A percentile compares a stretch with the other conserved stretches of the same genome.
These are phyloP conservation scores for Immersiporthe knoxdaviesiana DNA, from an alignment of 2,329 filamentous ascomycete species.

Conservation along the genomic window DNA sequence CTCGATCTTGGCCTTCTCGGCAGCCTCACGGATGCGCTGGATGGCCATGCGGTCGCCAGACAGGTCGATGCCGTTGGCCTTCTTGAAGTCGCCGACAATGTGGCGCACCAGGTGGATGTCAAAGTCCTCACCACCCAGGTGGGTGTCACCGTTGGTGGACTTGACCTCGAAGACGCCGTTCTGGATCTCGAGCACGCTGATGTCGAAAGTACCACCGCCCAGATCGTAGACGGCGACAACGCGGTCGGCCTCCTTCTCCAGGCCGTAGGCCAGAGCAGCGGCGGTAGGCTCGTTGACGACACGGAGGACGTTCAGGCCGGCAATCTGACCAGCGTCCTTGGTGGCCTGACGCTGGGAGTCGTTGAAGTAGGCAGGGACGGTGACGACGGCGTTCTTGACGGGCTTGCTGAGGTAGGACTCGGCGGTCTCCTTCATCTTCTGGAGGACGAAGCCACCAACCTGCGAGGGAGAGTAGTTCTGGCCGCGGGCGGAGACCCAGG, in stretches of 20 bases:
- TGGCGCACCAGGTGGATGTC: constrained; percentile 93
- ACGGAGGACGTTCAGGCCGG: constrained; percentile 94
- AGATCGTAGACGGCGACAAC: constrained; percentile 96
- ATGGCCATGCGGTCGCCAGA: constrained; percentile 95
- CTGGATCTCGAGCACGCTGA: constrained; percentile 96
- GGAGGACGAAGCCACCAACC: constrained; percentile 92
- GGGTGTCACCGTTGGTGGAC: constrained; percentile 98
- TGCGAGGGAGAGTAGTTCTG: constrained; percentile 99
- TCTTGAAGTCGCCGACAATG: constrained; percentile 95
- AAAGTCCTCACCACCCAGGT: constrained; percentile 97
- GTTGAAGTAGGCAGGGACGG: constrained; percentile 98
- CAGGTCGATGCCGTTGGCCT: constrained; percentile 88
- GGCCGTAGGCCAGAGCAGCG: constrained; percentile 91
- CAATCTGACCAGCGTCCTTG: constrained; percentile 96
- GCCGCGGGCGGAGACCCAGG: constrained; percentile 90
- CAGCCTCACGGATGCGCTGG: constrained; percentile 97
- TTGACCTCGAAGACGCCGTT: constrained; percentile 99
- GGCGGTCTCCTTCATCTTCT: constrained; percentile 99
- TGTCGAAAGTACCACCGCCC: constrained; percentile 98
- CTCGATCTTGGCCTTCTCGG: constrained; percentile 99
- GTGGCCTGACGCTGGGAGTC: constrained; percentile 97
- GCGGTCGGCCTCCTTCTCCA: constrained; percentile 91
- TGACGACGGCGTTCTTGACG: constrained; percentile 95
- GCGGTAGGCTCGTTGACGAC: constrained; percentile 98
- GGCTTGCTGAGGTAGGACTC: constrained; percentile 89